Base-by-base conservation (phyloP, 768 basidiomycete genomes). In the Hericium coralloides region DNA sequence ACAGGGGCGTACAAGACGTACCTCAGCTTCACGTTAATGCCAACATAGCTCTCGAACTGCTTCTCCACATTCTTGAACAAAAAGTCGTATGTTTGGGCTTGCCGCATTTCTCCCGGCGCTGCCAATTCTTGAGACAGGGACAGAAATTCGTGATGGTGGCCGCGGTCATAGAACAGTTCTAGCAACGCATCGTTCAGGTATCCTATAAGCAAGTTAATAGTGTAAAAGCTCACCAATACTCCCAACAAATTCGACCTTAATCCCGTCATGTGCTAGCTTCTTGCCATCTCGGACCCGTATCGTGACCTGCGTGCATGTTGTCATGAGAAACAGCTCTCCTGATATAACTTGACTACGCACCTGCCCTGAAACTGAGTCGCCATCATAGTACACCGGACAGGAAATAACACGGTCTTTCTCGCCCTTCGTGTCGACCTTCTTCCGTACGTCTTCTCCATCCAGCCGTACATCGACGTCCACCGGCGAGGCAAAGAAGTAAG, bases 41-140 rank as follows among this genome's bases (percentile, higher is more conserved):
- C 97, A 64, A 92, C 87, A 69, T 98, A 98, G 64, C 89, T 92
- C 76, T 98, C 95, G 63, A 90, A 98, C 69, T 98, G 94, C 76
- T 99, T 98, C 83, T 99, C 97, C 41, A 99, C 90, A 66, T 95
- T 99, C 79, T 98, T 98, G 81, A 99, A 98, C 66, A 85, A 81
- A 72, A 99, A 98, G 54, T 98, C 95, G 64, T 86, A 97, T 9
- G 93, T 92, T 72, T 98, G 95, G 0, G 94, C 94, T 66, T 92
- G 88, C 47, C 97, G 83, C 85, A 99, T 86, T 67, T 99, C 97
- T 37, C 93, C 94, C n/a, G 93, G 93, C 0, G 92, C 86, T 2
- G 95, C 93, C 23, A 98, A 77, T 66, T 98, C 95, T 72, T 98
- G 93, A 0, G 93, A 92, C 64, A 98, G 73, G 7, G 95, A 97